A percentile compares a stretch with the other conserved stretches of the same genome.
phyloP scores from a whole-genome alignment of 108 stramenopile genomes.

The Ochromonas danica region DNA sequence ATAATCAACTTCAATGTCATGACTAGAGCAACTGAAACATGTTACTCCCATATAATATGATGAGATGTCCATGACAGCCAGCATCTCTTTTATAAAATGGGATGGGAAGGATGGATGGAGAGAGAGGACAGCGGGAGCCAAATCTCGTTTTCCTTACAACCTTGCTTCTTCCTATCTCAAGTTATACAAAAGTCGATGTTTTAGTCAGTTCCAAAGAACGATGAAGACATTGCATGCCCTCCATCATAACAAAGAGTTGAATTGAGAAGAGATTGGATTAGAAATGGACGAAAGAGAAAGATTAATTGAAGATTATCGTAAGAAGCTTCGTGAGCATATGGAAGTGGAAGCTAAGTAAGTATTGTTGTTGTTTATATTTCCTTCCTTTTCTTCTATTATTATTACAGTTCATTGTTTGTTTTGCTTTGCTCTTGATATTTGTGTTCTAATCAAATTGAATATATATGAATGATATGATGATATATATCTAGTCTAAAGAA shows the following conservation, averaged over 20 bases:
- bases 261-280: too few relatives aligned
- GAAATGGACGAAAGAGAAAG: constrained; percentile 69
- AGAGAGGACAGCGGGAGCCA: too few relatives aligned
- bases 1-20: not conserved
- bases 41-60: not conserved
- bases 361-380: not conserved
- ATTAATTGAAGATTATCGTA: constrained; percentile 81
- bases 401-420: too few relatives aligned
- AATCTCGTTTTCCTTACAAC: too few relatives aligned
- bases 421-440: not conserved
- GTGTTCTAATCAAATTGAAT: not conserved
- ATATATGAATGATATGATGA: not conserved
- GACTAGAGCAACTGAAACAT: not conserved
- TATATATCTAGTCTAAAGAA: constrained; percentile 67
- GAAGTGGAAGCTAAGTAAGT: constrained; percentile 69
- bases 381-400: too few relatives aligned
- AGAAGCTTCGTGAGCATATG: constrained; percentile 84
- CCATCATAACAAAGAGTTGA: too few relatives aligned
- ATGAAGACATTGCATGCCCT: too few relatives aligned
- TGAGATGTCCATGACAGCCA: not conserved
- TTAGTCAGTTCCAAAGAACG: too few relatives aligned
- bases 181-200: too few relatives aligned
- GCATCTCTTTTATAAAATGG: too few relatives aligned
- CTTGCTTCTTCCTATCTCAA: too few relatives aligned
- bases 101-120: too few relatives aligned